phyloP scores from a whole-genome alignment of 306 rosid genomes.

The Castanea mollissima region DNA sequence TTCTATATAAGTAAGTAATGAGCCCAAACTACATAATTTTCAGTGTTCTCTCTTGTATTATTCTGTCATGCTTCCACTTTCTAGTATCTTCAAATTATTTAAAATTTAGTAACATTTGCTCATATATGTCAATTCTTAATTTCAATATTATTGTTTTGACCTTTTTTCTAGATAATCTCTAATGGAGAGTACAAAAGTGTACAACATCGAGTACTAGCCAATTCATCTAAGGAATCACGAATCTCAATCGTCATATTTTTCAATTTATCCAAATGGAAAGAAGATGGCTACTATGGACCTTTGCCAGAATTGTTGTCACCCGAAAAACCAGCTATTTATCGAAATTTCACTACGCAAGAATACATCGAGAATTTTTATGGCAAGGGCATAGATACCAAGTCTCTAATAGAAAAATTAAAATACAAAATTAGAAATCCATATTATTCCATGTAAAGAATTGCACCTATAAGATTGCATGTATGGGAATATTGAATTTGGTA shows the following conservation, averaged over 20 bases:
- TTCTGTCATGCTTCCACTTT: no score
- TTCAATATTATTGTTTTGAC: background rate
- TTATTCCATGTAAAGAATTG: no score
- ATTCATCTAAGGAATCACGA: conserved; percentile 24
- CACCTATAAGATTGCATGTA: no score
- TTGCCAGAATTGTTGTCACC: conserved; percentile 28
- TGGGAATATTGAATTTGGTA: background rate
- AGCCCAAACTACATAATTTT: no score
- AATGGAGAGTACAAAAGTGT: conserved; percentile 40
- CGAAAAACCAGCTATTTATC: conserved; percentile 25
- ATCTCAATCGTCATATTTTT: conserved; percentile 27
- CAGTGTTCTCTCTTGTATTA: no score
- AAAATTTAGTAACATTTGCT: no score
- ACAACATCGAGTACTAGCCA: conserved; percentile 34
- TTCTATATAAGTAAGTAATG: no score
- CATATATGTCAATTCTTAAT: background rate
- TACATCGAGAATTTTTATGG: conserved; percentile 7
- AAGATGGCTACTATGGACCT: conserved; percentile 26
- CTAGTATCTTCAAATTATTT: no score
- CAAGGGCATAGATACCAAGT: conserved; percentile 31
- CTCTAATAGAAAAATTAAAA: conserved; percentile 26
- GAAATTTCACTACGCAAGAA: conserved; percentile 22
- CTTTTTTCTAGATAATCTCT: conserved; percentile 12
- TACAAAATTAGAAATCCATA: background rate
- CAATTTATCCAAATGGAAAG: conserved; percentile 25